phyloP scores from a whole-genome alignment of 2,329 filamentous ascomycete species.

The Arthrobotrys pseudoclavata region DNA sequence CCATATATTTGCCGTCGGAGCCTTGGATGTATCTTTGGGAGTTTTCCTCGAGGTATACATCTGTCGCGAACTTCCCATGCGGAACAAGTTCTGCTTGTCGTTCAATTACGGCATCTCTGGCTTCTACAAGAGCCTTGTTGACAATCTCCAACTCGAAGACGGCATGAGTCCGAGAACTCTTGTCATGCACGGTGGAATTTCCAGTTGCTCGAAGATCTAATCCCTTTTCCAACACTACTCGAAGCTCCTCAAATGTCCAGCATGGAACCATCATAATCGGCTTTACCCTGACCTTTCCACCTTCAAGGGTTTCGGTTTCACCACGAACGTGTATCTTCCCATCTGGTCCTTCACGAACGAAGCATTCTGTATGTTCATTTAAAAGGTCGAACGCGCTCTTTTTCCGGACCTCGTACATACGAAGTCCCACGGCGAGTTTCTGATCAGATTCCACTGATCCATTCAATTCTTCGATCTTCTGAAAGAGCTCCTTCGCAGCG shows the following conservation, averaged over 20 bases:
- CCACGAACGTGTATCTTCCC: slow-evolving; percentile 67
- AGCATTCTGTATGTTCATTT: slow-evolving; percentile 66
- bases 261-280: slow-evolving; percentile 66
- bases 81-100: slow-evolving; percentile 68
- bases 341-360: slow-evolving; percentile 67
- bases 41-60: slow-evolving; percentile 67
- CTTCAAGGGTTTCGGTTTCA: slow-evolving; percentile 66
- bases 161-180: slow-evolving; percentile 69
- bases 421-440: slow-evolving; percentile 66
- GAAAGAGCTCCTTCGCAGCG: slow-evolving; percentile 65
- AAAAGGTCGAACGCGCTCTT: slow-evolving; percentile 68
- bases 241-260: slow-evolving; percentile 66
- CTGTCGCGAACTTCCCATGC: slow-evolving; percentile 67
- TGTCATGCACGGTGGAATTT: slow-evolving; percentile 67
- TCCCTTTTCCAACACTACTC: slow-evolving; percentile 63
- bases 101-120: slow-evolving; percentile 66
- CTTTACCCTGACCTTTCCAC: slow-evolving; percentile 67
- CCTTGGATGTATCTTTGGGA: slow-evolving; percentile 63
- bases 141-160: slow-evolving; percentile 68
- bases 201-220: slow-evolving; percentile 65
- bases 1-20: slow-evolving; percentile 65
- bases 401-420: slow-evolving; percentile 67
- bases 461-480: slow-evolving; percentile 64
- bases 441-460: slow-evolving; percentile 22
- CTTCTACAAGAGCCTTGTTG: slow-evolving; percentile 65